Evolutionary conservation across 129 eudicot species (phyloP).

Genomic region (Erigeron canadensis): DNA sequence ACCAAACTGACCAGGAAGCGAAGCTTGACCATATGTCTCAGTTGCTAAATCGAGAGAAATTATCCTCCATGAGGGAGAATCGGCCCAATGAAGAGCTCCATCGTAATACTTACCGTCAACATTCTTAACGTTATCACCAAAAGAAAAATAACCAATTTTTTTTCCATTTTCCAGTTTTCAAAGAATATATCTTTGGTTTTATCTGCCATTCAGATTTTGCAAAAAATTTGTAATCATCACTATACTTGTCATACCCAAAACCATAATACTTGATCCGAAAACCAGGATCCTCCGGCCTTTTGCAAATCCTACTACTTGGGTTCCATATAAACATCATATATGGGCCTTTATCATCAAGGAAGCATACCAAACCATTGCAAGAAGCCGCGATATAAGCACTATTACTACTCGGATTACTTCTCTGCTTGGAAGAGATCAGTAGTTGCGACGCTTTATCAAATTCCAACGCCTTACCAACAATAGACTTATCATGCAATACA

Average conservation of each 20-base stretch:
- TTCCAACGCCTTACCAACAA: no score
- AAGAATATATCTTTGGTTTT: constrained; percentile 33
- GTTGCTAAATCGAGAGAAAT: constrained; percentile 39
- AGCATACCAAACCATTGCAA: no score
- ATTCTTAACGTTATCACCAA: no score
- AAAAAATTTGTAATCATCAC: constrained; percentile 47
- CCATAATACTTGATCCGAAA: constrained; percentile 20
- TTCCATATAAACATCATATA: no score
- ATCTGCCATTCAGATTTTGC: constrained; percentile 28
- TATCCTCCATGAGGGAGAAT: constrained; percentile 30
- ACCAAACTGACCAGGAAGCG: constrained; percentile 19
- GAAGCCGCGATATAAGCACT: no score
- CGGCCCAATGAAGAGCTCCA: constrained; percentile 52
- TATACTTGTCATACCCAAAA: constrained; percentile 37
- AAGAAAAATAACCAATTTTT: constrained; percentile 31
- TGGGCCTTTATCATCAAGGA: no score
- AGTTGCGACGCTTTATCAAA: no score
- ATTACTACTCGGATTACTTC: no score
- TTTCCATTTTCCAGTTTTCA: constrained; percentile 41
- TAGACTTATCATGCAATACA: no score
- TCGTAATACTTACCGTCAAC: constrained; percentile 34
- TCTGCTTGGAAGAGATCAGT: no score
- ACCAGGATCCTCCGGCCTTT: no score
- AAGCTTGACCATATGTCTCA: constrained; percentile 30
- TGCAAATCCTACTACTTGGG: no score